Evolutionary conservation across 345 rosid genomes (phyloP).

Genomic region (Arabis alpina): DNA sequence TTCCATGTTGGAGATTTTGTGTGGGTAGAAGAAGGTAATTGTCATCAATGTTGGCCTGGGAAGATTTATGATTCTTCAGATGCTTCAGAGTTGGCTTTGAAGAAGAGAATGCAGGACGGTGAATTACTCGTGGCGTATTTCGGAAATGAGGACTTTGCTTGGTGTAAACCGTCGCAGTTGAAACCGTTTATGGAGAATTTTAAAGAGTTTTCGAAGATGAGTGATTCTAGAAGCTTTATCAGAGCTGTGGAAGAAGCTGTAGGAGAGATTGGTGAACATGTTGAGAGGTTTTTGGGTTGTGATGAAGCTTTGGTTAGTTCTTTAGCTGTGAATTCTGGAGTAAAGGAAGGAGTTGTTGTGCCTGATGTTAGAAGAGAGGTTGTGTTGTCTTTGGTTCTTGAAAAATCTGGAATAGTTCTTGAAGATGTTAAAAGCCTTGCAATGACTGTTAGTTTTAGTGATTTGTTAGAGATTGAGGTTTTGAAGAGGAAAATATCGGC

Average conservation of each 20-base stretch:
- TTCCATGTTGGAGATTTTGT: conserved; percentile 78
- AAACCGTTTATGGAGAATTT: conserved; percentile 74
- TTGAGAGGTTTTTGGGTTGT: conserved; percentile 61
- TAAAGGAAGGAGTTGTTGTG: conserved; percentile 67
- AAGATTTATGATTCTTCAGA: conserved; percentile 64
- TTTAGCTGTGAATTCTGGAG: conserved; percentile 59
- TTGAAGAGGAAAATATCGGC: conserved; percentile 65
- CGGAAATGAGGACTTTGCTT: conserved; percentile 72
- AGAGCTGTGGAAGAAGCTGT: conserved; percentile 60
- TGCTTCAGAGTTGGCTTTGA: conserved; percentile 73
- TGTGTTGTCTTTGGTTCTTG: conserved; percentile 46
- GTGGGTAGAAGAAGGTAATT: conserved; percentile 69
- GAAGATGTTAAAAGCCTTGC: conserved; percentile 51
- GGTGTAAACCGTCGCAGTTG: conserved; percentile 75
- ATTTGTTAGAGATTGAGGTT: conserved; percentile 52
- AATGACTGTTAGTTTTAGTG: conserved; percentile 33
- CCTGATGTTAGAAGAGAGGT: conserved; percentile 60
- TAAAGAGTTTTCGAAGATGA: conserved; percentile 57
- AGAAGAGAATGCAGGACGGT: conserved; percentile 53
- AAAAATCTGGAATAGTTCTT: conserved; percentile 50
- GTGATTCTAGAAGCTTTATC: too few relatives aligned
- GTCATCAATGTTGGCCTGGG: conserved; percentile 96
- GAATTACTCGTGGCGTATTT: conserved; percentile 74
- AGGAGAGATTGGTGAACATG: conserved; percentile 63
- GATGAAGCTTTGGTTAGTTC: conserved; percentile 45